A percentile compares a stretch with the other conserved stretches of the same genome.
phyloP scores from a whole-genome alignment of 2,329 filamentous ascomycete genomes.

The Onygena corvina region DNA sequence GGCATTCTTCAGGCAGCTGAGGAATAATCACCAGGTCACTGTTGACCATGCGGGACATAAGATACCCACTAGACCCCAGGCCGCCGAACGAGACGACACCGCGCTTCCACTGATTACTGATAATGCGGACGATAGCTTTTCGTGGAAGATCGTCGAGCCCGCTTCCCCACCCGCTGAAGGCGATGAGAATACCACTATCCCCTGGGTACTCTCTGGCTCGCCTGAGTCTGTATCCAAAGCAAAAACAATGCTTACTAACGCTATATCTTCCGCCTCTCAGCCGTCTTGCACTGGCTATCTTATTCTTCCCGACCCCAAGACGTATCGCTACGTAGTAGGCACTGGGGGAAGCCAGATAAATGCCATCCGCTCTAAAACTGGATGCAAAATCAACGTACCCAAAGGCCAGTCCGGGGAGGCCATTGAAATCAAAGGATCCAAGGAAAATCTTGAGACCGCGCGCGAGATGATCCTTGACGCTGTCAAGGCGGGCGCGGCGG shows the following conservation, averaged over 20 bases:
- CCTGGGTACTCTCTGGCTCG: constrained; percentile 77
- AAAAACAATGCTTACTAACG: constrained; percentile 58
- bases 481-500: constrained; percentile 41
- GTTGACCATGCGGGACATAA: constrained; percentile 80
- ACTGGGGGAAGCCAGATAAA: constrained; percentile 85
- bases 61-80: constrained; percentile 47
- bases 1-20: constrained; percentile 81
- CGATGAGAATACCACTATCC: constrained; percentile 37
- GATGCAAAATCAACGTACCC: constrained; percentile 87
- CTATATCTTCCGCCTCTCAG: constrained; percentile 49
- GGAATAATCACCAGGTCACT: constrained; percentile 74
- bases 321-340: constrained; percentile 84
- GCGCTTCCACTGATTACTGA: constrained; percentile 89
- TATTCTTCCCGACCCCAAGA: constrained; percentile 74
- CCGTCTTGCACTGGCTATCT: constrained; percentile 65
- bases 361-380: constrained; percentile 78
- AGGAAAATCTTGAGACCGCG: constrained; percentile 72
- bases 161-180: constrained; percentile 16
- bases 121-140: constrained; percentile 61
- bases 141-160: constrained; percentile 66
- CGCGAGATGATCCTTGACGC: constrained; percentile 80
- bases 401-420: constrained; percentile 68
- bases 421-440: constrained; percentile 74
- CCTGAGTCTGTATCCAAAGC: constrained; percentile 72
- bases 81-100: constrained; percentile 36